phyloP scores from a whole-genome alignment of 495 filamentous ascomycete genomes.

The Aspergillus sparsus region DNA sequence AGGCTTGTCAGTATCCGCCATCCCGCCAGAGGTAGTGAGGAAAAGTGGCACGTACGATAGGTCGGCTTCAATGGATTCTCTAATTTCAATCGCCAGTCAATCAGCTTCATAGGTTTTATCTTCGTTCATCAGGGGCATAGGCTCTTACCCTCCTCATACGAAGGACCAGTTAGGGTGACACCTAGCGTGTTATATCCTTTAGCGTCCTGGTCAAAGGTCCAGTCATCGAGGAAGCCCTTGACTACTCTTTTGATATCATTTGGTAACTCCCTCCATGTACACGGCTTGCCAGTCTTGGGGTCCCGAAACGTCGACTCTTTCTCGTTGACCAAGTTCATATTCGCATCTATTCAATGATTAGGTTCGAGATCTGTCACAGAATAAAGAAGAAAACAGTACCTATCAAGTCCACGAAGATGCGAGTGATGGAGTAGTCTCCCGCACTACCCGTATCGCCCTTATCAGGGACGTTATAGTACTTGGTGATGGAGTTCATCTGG shows the following conservation, averaged over 20 bases:
- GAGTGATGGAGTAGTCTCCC: not conserved
- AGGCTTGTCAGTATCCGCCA: not conserved
- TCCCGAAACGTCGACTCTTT: not conserved
- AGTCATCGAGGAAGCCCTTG: not conserved
- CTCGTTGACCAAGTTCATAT: not conserved
- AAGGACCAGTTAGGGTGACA: not conserved
- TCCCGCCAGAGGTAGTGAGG: not conserved
- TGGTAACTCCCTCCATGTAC: not conserved
- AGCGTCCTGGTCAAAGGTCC: not conserved
- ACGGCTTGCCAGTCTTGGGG: not conserved
- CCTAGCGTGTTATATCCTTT: not conserved
- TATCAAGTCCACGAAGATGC: not conserved
- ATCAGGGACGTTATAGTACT: not conserved
- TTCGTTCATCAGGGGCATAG: too few relatives aligned
- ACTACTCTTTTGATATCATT: not conserved
- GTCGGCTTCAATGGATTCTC: not conserved
- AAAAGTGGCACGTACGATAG: not conserved
- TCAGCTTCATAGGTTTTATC: too few relatives aligned
- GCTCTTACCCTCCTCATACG: not conserved
- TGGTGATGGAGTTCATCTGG: not conserved
- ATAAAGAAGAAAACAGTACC: not conserved
- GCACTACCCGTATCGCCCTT: too few relatives aligned
- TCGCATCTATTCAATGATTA: not conserved
- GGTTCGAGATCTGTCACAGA: not conserved
- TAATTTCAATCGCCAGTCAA: not conserved